Evolutionary conservation across 352 stramenopile genomes (phyloP).

Genomic region (Aphanomyces astaci): DNA sequence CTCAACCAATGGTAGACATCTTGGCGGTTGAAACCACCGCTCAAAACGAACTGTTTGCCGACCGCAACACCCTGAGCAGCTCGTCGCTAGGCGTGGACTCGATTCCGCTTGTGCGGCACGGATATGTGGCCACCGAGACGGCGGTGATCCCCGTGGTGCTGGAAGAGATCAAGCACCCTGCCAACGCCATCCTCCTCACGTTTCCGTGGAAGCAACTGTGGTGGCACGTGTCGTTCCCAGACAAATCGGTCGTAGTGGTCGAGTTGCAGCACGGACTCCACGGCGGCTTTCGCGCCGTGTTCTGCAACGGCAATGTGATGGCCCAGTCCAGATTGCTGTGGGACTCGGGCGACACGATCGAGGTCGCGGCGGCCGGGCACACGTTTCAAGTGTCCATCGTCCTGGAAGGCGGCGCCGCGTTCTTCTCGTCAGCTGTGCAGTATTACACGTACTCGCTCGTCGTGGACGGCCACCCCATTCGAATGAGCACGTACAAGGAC

Average conservation of each 20-base stretch:
- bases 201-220: slow-evolving; percentile 84
- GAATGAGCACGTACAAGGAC: not conserved
- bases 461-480: slow-evolving; percentile 37
- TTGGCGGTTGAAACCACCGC: slow-evolving; percentile 62
- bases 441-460: slow-evolving; percentile 78
- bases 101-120: slow-evolving; percentile 54
- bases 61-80: slow-evolving; percentile 55
- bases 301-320: slow-evolving; percentile 59
- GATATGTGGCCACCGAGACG: slow-evolving; percentile 9
- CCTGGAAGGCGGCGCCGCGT: slow-evolving; percentile 66
- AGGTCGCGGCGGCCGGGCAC: slow-evolving; percentile 54
- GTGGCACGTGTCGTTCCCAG: slow-evolving; percentile 60
- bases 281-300: slow-evolving; percentile 59
- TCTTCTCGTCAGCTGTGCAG: slow-evolving; percentile 79
- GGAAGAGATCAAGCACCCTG: slow-evolving; percentile 78
- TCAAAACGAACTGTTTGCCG: slow-evolving; percentile 65
- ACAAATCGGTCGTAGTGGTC: slow-evolving; percentile 51
- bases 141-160: slow-evolving; percentile 33
- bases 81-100: slow-evolving; percentile 63
- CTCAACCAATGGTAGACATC: slow-evolving; percentile 29
- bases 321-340: slow-evolving; percentile 71
- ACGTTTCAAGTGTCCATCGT: slow-evolving; percentile 70
- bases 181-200: slow-evolving; percentile 67
- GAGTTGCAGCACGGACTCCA: slow-evolving; percentile 72
- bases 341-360: slow-evolving; percentile 68